Evolutionary conservation across 345 rosid genomes (phyloP), one percentile per base, ranked within the genome.

Genomic region (Crucihimalaya himalaica): DNA sequence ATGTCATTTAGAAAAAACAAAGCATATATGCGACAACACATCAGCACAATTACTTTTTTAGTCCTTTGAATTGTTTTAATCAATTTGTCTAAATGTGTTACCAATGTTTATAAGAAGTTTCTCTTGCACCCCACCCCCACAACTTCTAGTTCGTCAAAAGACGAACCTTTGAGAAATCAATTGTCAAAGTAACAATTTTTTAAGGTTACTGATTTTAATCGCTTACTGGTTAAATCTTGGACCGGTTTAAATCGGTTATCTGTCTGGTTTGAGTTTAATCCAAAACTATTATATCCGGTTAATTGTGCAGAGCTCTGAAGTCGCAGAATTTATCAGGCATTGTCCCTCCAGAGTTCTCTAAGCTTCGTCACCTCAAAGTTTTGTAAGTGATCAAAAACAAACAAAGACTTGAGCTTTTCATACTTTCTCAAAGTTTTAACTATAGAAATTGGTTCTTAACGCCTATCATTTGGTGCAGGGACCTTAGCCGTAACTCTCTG

Each of bases 401-500:
- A 15, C 16, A 35, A 76, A 54, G 56, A 1, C 19, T 75, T n/a
- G 13, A 47, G 0, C 12, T 14, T 43, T 68, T 68, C 63, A 10
- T 61, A 48, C 47, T 19, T 48, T 43, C n/a, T 9, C 9, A 1
- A 12, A 32, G 32, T 35, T 55, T 1, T 0, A 8, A 35, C 34
- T 0, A 13, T 34, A 16, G 1, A 52, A 15, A 8, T 10, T 31
- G 42, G 9, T 66, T 71, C 20, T 43, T 28, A 57, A 37, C 37
- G 18, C 32, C 28, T 37, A 65, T 47, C 37, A 2, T 48, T 35
- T 21, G 72, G 19, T 71, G 53, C 85, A 93, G 98, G 73, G 98
- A 93, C 74, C 89, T 93, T 53, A 93, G 90, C 76, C 90, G 90
- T 23, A 93, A 90, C 67, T 75, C 58, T 60, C 83, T 93, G 47